A percentile compares a stretch with the other conserved stretches of the same genome.
Evolutionary conservation across 441 rosid species (phyloP).

Genomic region (Erodium chrysanthum): DNA sequence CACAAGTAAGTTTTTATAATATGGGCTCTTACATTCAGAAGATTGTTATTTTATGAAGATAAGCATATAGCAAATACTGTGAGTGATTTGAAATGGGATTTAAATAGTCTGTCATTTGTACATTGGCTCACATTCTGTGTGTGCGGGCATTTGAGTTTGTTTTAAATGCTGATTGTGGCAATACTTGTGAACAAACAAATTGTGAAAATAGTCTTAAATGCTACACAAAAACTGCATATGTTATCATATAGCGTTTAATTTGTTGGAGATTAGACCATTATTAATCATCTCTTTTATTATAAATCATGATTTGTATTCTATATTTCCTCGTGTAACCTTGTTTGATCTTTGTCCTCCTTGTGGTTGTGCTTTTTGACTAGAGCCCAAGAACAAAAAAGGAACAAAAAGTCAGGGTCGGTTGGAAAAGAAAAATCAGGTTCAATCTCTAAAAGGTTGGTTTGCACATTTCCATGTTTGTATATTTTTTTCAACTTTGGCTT

Average conservation of each 20-base stretch:
- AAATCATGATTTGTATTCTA: neutral
- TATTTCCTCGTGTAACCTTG: neutral
- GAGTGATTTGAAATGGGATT: too few species aligned
- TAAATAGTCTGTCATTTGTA: too few species aligned
- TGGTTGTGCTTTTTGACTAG: constrained; percentile 7
- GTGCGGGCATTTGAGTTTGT: neutral
- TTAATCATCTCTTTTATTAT: neutral
- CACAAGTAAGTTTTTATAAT: neutral
- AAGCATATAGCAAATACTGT: too few species aligned
- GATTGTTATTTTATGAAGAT: too few species aligned
- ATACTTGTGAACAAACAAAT: too few species aligned
- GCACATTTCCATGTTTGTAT: neutral
- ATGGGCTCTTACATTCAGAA: too few species aligned
- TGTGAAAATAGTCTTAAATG: too few species aligned
- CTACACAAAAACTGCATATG: neutral
- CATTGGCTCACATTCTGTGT: too few species aligned
- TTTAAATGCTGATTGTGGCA: too few species aligned
- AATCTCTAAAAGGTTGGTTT: constrained; percentile 27
- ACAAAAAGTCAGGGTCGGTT: constrained; percentile 10
- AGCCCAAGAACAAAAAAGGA: neutral
- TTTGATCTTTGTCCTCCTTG: constrained; percentile 2
- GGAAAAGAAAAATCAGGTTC: constrained; percentile 16
- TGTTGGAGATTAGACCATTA: neutral
- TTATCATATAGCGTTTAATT: neutral
- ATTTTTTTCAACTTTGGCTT: neutral